Evolutionary conservation across 2,329 filamentous ascomycete genomes (phyloP), one percentile per base, ranked within the genome.

Genomic region (Paraphoma chrysanthemicola): DNA sequence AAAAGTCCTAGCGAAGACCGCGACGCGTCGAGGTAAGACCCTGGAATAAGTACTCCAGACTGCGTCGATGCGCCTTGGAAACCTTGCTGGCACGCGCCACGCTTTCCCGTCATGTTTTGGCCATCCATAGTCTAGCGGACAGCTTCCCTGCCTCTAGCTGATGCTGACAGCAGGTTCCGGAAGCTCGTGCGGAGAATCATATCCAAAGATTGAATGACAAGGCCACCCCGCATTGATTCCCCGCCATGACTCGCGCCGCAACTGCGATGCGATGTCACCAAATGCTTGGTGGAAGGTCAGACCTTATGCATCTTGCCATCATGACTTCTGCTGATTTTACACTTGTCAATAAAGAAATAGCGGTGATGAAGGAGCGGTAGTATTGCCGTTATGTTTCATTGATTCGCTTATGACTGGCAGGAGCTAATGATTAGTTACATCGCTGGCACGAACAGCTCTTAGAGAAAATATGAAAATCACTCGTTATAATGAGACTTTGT

Each of bases 161-260:
- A 36, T 31, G 31, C 28, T 55, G 39, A 45, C 12, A 36, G 44
- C 46, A 33, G 5, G 33, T 42, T 28, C 31, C 16, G 48, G 42
- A 29, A 42, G 36, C 31, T 48, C 10, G 36, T 55, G 59, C 68
- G 69, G 69, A 72, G 61, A 61, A 68, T 60, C 63, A 68, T 70
- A 65, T 71, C 68, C 69, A 62, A 49, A 38, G 10, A 17, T 18
- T 44, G 30, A 43, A 54, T 67, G 66, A 65, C 57, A 33, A 9
- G n/a, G 44, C 33, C 12, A 28, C 64, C 66, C 60, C 66, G 64
- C 67, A 64, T 49, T 54, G 30, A 17, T 48, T 18, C 59, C 58
- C 62, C 53, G 30, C 54, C 55, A 68, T 69, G 67, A 71, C 67
- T 71, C 66, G 66, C 10, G 39, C n/a, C n/a, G 39, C n/a, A 41